A percentile compares a stretch with the other conserved stretches of the same genome.
phyloP scores from a whole-genome alignment of 2,329 filamentous ascomycete genomes.

The Neofusicoccum sp. region DNA sequence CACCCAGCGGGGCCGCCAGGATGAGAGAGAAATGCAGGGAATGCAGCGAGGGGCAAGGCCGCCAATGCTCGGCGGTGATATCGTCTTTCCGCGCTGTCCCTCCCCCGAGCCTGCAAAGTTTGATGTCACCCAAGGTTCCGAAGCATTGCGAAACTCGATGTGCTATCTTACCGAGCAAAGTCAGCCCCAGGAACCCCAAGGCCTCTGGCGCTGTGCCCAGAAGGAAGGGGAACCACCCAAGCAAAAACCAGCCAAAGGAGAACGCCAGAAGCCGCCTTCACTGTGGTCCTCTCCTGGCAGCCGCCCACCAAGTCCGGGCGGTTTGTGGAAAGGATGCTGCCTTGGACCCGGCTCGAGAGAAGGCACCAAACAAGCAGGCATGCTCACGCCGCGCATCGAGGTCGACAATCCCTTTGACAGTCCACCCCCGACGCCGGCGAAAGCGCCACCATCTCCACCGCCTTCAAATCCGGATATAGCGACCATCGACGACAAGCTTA shows the following conservation, averaged over 20 bases:
- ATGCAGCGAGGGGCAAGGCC: constrained; percentile 64
- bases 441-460: constrained; percentile 37
- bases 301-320: constrained; percentile 58
- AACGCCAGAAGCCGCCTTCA: constrained; percentile 23
- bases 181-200: constrained; percentile 47
- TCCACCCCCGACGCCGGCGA: constrained; percentile 35
- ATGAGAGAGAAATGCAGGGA: constrained; percentile 47
- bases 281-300: constrained; percentile 37
- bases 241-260: constrained; percentile 1
- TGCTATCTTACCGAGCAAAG: constrained; percentile 51
- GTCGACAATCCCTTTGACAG: constrained; percentile 44
- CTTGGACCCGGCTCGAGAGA: constrained; percentile 40
- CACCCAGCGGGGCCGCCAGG: constrained; percentile 25
- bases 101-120: constrained; percentile 84
- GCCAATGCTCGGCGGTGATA: constrained; percentile 82
- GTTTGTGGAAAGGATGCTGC: constrained; percentile 78
- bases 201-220: constrained; percentile 59
- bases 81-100: constrained; percentile 75
- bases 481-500: constrained; percentile 42
- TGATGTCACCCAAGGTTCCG: constrained; percentile 66
- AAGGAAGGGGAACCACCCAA: constrained; percentile 22
- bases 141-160: constrained; percentile 51
- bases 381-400: constrained; percentile 49
- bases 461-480: constrained; percentile 40
- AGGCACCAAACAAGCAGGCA: constrained; percentile 45